Evolutionary conservation across 2,329 filamentous ascomycete species (phyloP).

Genomic region (Aspergillus cejpii): DNA sequence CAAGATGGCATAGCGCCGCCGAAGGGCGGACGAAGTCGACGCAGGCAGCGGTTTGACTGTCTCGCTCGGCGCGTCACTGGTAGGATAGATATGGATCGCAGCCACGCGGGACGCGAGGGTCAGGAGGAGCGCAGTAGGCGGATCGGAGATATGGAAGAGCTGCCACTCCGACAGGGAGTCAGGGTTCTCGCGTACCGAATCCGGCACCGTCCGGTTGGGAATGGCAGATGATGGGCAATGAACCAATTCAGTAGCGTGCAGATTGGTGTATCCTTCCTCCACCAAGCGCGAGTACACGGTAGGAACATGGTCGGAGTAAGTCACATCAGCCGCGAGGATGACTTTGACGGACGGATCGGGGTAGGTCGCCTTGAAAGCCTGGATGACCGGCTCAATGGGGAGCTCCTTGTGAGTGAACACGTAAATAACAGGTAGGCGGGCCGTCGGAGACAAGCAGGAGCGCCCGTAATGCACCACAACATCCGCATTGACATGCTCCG

Average conservation of each 20-base stretch:
- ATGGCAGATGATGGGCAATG: constrained; percentile 73
- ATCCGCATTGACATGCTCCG: constrained; percentile 85
- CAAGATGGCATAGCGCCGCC: constrained; percentile 81
- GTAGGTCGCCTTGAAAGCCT: constrained; percentile 64
- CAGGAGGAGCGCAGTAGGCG: constrained; percentile 74
- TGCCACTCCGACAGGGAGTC: constrained; percentile 58
- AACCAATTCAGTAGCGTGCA: constrained; percentile 65
- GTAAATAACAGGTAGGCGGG: constrained; percentile 78
- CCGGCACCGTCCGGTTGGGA: constrained; percentile 70
- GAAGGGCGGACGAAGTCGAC: constrained; percentile 55
- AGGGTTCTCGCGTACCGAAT: constrained; percentile 41
- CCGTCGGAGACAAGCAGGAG: constrained; percentile 84
- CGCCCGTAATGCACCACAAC: constrained; percentile 92
- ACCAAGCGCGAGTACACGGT: constrained; percentile 51
- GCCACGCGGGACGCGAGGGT: constrained; percentile 77
- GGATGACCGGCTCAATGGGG: constrained; percentile 52
- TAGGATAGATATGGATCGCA: constrained; percentile 70
- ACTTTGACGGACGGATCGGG: constrained; percentile 57
- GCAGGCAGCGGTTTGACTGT: constrained; percentile 42
- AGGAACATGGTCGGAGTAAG: constrained; percentile 69
- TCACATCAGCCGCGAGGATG: constrained; percentile 82
- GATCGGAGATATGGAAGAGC: constrained; percentile 77
- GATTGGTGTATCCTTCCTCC: constrained; percentile 59
- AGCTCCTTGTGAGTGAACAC: constrained; percentile 74
- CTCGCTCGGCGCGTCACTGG: constrained; percentile 32